phyloP scores from a whole-genome alignment of 495 filamentous ascomycete species.

The Talaromyces ruber region DNA sequence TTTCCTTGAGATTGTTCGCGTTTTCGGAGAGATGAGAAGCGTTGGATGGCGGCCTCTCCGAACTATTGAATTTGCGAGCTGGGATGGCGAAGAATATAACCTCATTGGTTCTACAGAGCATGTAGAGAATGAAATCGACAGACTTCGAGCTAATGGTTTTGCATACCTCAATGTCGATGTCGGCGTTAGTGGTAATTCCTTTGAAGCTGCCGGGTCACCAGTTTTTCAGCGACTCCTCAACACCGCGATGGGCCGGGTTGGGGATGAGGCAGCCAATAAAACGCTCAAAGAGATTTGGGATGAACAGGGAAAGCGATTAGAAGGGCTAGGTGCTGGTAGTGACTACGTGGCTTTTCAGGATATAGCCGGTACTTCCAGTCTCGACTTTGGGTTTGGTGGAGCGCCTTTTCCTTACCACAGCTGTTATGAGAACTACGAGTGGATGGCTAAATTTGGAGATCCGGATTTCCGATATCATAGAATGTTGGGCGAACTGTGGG shows the following conservation, averaged over 20 bases:
- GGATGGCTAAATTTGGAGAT: slow-evolving; percentile 72
- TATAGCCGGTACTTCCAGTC: slow-evolving; percentile 81
- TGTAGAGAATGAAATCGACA: slow-evolving; percentile 61
- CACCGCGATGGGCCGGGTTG: slow-evolving; percentile 61
- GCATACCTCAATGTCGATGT: slow-evolving; percentile 91
- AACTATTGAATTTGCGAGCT: slow-evolving; percentile 89
- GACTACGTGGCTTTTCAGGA: slow-evolving; percentile 91
- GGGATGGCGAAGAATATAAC: slow-evolving; percentile 93
- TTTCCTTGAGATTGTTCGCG: slow-evolving; percentile 75
- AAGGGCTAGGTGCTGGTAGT: slow-evolving; percentile 67
- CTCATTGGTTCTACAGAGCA: slow-evolving; percentile 91
- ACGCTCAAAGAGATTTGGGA: slow-evolving; percentile 74
- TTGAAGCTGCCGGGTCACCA: slow-evolving; percentile 71
- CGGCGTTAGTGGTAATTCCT: slow-evolving; percentile 66
- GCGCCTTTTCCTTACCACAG: slow-evolving; percentile 66
- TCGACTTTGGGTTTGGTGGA: slow-evolving; percentile 78
- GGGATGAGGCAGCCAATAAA: slow-evolving; percentile 62
- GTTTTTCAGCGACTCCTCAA: slow-evolving; percentile 64
- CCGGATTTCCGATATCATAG: slow-evolving; percentile 78
- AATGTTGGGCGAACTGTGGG: slow-evolving; percentile 68
- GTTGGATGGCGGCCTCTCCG: slow-evolving; percentile 86
- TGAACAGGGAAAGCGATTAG: slow-evolving; percentile 44
- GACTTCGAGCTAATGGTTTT: slow-evolving; percentile 51
- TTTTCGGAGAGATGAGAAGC: slow-evolving; percentile 65
- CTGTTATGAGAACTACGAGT: slow-evolving; percentile 83